These are phyloP conservation scores for Xylariaceae sp. DNA, from an alignment of 2,329 filamentous ascomycete genomes.

Conservation along the genomic window DNA sequence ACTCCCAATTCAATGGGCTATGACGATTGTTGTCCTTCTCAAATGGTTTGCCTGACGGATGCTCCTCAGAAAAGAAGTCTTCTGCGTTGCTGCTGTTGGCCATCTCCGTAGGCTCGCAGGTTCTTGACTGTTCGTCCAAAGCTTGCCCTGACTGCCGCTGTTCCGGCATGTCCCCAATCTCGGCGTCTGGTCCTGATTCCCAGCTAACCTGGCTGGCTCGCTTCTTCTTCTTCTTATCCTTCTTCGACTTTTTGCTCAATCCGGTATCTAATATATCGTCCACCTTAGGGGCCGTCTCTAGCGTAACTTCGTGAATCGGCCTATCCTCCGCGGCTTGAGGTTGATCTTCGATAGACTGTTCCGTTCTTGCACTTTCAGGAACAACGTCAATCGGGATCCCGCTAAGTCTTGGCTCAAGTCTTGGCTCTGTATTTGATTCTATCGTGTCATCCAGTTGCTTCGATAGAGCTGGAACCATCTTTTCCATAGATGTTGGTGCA, in stretches of 20 bases:
- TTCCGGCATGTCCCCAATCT: constrained; percentile 21
- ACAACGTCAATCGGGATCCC: neutral
- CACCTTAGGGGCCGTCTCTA: constrained; percentile 10
- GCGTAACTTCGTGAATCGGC: constrained; percentile 2
- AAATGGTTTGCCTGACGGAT: constrained; percentile 12
- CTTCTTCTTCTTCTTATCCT: constrained; percentile 40
- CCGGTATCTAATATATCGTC: constrained; percentile 20
- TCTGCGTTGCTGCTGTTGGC: constrained; percentile 9
- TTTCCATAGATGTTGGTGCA: neutral
- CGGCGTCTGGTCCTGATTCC: constrained; percentile 26
- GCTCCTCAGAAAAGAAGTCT: constrained; percentile 11
- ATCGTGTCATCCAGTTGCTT: neutral
- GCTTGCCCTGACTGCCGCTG: constrained; percentile 19
- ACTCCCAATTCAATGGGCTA: constrained; percentile 17
- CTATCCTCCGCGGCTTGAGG: constrained; percentile 3
- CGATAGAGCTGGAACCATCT: neutral
- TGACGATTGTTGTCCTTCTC: constrained; percentile 8
- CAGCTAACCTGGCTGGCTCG: constrained; percentile 27
- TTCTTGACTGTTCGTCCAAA: constrained; percentile 17
- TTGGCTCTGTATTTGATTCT: neutral
- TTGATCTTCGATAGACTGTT: constrained; percentile 9
- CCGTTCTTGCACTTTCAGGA: neutral
- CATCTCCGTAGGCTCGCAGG: constrained; percentile 13
- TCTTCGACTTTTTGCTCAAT: constrained; percentile 36
- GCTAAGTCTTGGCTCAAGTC: neutral